phyloP scores from a whole-genome alignment of 2,329 filamentous ascomycete species.

The Alternaria incomplexa region DNA sequence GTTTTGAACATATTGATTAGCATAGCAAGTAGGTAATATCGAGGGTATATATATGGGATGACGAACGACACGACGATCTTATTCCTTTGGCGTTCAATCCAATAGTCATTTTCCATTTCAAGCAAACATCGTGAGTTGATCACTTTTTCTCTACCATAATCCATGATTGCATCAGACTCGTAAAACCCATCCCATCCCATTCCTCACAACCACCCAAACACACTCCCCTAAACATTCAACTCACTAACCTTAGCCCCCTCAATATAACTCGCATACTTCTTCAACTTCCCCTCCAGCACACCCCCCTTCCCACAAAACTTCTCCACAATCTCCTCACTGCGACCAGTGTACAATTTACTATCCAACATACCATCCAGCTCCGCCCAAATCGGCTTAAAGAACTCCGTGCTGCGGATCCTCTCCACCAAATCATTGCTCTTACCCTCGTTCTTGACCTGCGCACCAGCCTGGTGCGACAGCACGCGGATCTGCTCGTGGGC shows the following conservation, averaged over 20 bases:
- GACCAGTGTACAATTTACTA: slow-evolving; percentile 65
- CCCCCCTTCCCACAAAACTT: slow-evolving; percentile 28
- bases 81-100: not conserved
- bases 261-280: slow-evolving; percentile 58
- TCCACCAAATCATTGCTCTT: slow-evolving; percentile 82
- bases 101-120: not conserved
- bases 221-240: slow-evolving; percentile 33
- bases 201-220: too few relatives aligned
- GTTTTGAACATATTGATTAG: not conserved
- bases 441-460: slow-evolving; percentile 74
- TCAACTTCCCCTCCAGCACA: slow-evolving; percentile 49
- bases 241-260: slow-evolving; percentile 40
- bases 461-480: slow-evolving; percentile 75
- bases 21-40: not conserved
- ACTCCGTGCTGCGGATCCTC: slow-evolving; percentile 73
- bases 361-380: slow-evolving; percentile 73
- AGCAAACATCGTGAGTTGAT: not conserved
- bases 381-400: slow-evolving; percentile 73
- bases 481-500: slow-evolving; percentile 87
- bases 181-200: too few relatives aligned
- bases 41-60: not conserved
- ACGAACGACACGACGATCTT: not conserved
- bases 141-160: not conserved
- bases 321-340: slow-evolving; percentile 47
- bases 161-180: not conserved